Base-by-base conservation (phyloP, 2,329 filamentous ascomycete genomes). In the Ampelomyces quisqualis region DNA sequence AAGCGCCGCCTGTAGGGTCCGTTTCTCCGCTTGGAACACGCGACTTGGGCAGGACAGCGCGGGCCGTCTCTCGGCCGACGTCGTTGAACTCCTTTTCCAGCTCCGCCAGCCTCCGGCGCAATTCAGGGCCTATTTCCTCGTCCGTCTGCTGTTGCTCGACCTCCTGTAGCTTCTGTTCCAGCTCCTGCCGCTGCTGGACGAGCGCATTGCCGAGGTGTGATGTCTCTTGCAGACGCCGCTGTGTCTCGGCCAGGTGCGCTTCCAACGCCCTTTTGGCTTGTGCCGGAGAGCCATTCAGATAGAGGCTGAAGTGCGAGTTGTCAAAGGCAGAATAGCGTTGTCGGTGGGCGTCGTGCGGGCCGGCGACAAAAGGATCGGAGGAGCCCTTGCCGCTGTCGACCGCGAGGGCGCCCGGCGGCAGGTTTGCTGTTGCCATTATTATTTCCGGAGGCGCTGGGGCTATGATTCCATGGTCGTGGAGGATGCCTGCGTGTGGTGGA, bases 71-170 rank as follows among this genome's bases (percentile, higher is more conserved):
- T 49, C 86, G 80, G 9, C 90, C 90, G 32, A 97, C 84, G 63
- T 96, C 90, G 66, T 95, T 91, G 72, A 94, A 97, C 62, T 98
- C 93, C 67, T 82, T 88, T 68, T 98, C 93, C 45, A 98, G 82
- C 49, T 95, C 90, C 10, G 82, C 77, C 38, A 98, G 78, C 70
- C 87, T 90, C 59, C 85, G 80, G 45, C 86, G 87, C 58, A 98
- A 73, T 53, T 95, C 90, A 3, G 87, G 82, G 0, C 85, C 84
- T 36, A 97, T 81, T 48, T 95, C 86, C 17, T 81, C 81, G 54
- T 93, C 62, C 38, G 60, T 54, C 38, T 88, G 76, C 45, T 89
- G 77, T 61, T 84, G 81, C 57, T 95, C 88, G 3, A 98, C 84
- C 61, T 97, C 90, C 56, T 84, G 83, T 43, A 98, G 71, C 53